A percentile compares a stretch with the other conserved stretches of the same genome.
These are phyloP conservation scores for Bipolaris bicolor DNA, from an alignment of 2,329 filamentous ascomycete species.

Conservation along the genomic window DNA sequence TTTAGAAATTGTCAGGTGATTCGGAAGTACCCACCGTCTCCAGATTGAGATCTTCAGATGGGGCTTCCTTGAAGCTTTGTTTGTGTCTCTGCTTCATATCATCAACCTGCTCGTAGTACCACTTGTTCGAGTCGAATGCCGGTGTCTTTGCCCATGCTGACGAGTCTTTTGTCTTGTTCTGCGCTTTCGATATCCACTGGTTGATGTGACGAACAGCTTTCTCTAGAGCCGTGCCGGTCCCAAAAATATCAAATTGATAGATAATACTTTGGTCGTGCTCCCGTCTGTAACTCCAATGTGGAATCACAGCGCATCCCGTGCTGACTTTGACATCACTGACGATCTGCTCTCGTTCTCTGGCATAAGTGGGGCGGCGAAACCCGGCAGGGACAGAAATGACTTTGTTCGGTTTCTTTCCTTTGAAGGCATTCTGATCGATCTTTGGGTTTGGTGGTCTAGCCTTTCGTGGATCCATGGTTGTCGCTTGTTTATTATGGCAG, in stretches of 20 bases:
- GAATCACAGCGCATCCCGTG: constrained; percentile 28
- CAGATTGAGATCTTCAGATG: constrained; percentile 17
- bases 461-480: neutral
- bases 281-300: constrained; percentile 8
- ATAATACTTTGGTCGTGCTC: constrained; percentile 14
- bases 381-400: constrained; percentile 30
- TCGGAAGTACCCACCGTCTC: constrained; percentile 13
- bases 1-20: neutral
- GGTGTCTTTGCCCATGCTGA: constrained; percentile 37
- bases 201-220: constrained; percentile 30
- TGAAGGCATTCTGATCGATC: neutral
- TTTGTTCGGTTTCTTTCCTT: constrained; percentile 25
- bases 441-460: neutral
- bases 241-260: constrained; percentile 34
- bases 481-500: neutral
- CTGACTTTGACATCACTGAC: constrained; percentile 24
- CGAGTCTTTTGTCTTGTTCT: constrained; percentile 27
- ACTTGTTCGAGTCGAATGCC: constrained; percentile 31
- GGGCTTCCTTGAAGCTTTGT: constrained; percentile 27
- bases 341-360: constrained; percentile 21
- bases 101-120: constrained; percentile 31
- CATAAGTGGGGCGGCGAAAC: constrained; percentile 20
- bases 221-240: constrained; percentile 26
- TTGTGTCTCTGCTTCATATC: constrained; percentile 24
- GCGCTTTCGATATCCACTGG: constrained; percentile 35